These are phyloP conservation scores for Elsinoe necatrix DNA, from an alignment of 2,329 filamentous ascomycete species.

Conservation along the genomic window DNA sequence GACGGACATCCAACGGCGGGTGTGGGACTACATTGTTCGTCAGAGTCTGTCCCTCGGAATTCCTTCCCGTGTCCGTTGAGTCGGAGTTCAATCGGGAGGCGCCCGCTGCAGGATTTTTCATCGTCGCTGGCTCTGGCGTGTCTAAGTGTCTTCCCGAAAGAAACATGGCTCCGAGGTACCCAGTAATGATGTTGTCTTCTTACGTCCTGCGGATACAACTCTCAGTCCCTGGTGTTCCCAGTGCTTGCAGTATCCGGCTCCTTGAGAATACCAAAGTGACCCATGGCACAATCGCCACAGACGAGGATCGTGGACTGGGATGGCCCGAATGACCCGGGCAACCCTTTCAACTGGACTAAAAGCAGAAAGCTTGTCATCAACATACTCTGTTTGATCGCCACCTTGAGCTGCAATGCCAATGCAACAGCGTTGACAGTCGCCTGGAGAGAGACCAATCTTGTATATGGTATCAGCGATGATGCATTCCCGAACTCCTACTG, in stretches of 20 bases:
- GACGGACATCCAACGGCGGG: too few relatives aligned
- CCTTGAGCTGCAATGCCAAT: conserved; percentile 30
- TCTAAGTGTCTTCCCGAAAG: neutral
- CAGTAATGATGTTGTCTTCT: neutral
- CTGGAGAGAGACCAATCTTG: conserved; percentile 25
- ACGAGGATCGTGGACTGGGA: conserved; percentile 29
- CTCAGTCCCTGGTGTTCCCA: too few relatives aligned
- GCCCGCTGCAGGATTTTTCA: neutral
- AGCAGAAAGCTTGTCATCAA: conserved; percentile 30
- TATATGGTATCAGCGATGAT: conserved; percentile 30
- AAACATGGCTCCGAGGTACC: neutral
- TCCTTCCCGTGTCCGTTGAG: neutral
- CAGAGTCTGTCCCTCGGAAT: neutral
- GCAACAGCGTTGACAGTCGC: conserved; percentile 33
- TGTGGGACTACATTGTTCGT: neutral
- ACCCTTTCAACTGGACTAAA: conserved; percentile 30
- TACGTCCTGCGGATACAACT: too few relatives aligned
- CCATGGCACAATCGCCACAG: neutral
- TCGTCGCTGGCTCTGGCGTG: neutral
- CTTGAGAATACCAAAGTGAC: neutral
- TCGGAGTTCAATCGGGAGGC: neutral
- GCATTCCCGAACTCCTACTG: conserved; percentile 35
- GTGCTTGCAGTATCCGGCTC: too few relatives aligned
- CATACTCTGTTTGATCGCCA: conserved; percentile 26
- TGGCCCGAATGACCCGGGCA: conserved; percentile 40